Conservation (phyloP, 192 early-diverging fungal species). For the Pilaira anomala region DNA sequence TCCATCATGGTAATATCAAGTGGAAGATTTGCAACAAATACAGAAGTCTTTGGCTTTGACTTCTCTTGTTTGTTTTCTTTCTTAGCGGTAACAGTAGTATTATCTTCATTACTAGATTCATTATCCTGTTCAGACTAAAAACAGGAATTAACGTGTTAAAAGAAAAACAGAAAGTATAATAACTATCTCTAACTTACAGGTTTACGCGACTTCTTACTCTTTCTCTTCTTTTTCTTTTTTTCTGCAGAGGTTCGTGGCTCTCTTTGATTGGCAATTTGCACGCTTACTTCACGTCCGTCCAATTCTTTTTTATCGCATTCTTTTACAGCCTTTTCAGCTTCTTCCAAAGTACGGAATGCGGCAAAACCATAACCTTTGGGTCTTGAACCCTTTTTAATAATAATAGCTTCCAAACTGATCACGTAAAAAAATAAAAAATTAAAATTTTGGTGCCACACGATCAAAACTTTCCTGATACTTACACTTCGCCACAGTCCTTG, state of each 20-base stretch:
- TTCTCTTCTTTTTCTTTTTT: slow-evolving; percentile 8
- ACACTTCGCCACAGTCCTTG: slow-evolving; percentile 67
- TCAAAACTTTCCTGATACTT: slow-evolving; percentile 36
- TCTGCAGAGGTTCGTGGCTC: neutral
- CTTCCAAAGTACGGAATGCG: slow-evolving; percentile 68
- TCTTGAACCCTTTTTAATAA: slow-evolving; percentile 76
- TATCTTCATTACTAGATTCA: neutral
- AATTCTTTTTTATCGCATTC: slow-evolving; percentile 79
- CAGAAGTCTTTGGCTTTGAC: slow-evolving; percentile 57
- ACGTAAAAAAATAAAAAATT: neutral
- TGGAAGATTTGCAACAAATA: slow-evolving; percentile 82
- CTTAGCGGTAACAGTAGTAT: too few relatives aligned
- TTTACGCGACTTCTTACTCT: neutral
- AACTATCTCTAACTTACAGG: neutral
- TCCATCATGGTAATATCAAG: slow-evolving; percentile 66
- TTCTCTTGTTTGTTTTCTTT: neutral
- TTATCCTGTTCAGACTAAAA: neutral
- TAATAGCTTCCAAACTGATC: slow-evolving; percentile 68
- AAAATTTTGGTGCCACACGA: too few relatives aligned
- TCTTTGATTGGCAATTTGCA: slow-evolving; percentile 71
- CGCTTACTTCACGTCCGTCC: slow-evolving; percentile 83
- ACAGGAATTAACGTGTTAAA: too few relatives aligned
- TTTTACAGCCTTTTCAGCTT: slow-evolving; percentile 69
- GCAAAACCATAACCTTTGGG: slow-evolving; percentile 95
- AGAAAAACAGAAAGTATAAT: neutral